Evolutionary conservation across 495 filamentous ascomycete species (phyloP).

Genomic region (Xylaria sp.): DNA sequence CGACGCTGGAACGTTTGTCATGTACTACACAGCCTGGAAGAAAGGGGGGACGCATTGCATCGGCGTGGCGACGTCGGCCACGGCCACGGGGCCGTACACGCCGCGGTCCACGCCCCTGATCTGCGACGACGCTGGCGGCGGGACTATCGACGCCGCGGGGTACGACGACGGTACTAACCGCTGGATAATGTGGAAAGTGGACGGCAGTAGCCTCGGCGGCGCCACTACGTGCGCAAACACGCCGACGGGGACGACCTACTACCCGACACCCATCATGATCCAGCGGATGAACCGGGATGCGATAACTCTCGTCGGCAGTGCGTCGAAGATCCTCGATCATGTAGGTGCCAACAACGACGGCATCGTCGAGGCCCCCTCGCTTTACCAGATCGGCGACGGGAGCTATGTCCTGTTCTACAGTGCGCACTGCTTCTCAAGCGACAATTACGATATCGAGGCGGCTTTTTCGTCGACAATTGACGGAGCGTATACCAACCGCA

Average conservation of each 20-base stretch:
- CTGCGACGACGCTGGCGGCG: slow-evolving; percentile 56
- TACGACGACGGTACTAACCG: slow-evolving; percentile 59
- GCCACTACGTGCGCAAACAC: slow-evolving; percentile 36
- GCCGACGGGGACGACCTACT: slow-evolving; percentile 30
- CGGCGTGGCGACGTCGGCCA: slow-evolving; percentile 52
- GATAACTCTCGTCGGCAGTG: slow-evolving; percentile 53
- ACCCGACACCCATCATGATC: slow-evolving; percentile 63
- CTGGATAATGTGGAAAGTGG: slow-evolving; percentile 65
- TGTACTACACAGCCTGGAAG: slow-evolving; percentile 62
- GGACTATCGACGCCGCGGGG: slow-evolving; percentile 60
- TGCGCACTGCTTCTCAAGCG: slow-evolving; percentile 59
- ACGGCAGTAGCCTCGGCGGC: slow-evolving; percentile 58
- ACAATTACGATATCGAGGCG: slow-evolving; percentile 61
- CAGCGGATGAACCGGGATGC: slow-evolving; percentile 59
- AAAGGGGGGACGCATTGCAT: slow-evolving; percentile 55
- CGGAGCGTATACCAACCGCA: slow-evolving; percentile 56
- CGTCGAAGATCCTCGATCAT: slow-evolving; percentile 61
- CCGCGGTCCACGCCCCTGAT: slow-evolving; percentile 48
- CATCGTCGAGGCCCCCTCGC: slow-evolving; percentile 65
- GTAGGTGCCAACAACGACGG: slow-evolving; percentile 57
- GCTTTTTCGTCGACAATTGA: slow-evolving; percentile 53
- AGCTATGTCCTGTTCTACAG: slow-evolving; percentile 68
- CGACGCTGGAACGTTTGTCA: slow-evolving; percentile 54
- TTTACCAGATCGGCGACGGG: slow-evolving; percentile 53
- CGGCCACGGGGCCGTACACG: slow-evolving; percentile 56